Evolutionary conservation across 495 filamentous ascomycete species (phyloP).

Genomic region (Lophium mytilinum): DNA sequence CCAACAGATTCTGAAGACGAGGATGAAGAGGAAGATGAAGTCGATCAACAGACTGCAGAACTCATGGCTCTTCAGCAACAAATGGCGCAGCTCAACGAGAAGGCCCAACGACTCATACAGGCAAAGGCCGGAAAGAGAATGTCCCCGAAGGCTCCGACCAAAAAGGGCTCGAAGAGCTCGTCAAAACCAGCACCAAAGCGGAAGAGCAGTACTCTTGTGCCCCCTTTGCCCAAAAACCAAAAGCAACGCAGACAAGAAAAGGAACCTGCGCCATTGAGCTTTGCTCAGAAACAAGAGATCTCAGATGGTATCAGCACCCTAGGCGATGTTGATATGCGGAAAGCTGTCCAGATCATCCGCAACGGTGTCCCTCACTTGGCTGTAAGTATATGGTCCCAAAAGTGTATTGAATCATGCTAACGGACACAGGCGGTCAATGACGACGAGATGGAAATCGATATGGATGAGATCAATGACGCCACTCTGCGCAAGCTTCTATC

Average conservation of each 20-base stretch:
- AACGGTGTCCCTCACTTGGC: slow-evolving; percentile 72
- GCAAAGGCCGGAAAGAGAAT: slow-evolving; percentile 50
- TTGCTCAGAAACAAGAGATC: slow-evolving; percentile 77
- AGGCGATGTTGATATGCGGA: slow-evolving; percentile 61
- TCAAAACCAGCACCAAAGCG: slow-evolving; percentile 44
- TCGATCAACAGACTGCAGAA: slow-evolving; percentile 41
- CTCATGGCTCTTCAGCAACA: slow-evolving; percentile 42
- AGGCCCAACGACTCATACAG: slow-evolving; percentile 14
- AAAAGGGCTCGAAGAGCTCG: slow-evolving; percentile 40
- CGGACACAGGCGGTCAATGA: slow-evolving; percentile 55
- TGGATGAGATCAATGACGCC: slow-evolving; percentile 69
- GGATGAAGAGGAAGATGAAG: slow-evolving; percentile 58
- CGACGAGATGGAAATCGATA: slow-evolving; percentile 85
- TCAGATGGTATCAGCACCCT: slow-evolving; percentile 70
- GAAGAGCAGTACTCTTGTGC: slow-evolving; percentile 28
- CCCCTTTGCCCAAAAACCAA: slow-evolving; percentile 18
- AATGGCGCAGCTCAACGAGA: slow-evolving; percentile 41
- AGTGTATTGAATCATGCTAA: slow-evolving; percentile 3
- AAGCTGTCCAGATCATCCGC: slow-evolving; percentile 84
- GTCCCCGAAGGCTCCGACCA: slow-evolving; percentile 29
- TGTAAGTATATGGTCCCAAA: slow-evolving; percentile 36
- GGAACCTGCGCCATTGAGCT: slow-evolving; percentile 42
- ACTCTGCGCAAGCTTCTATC: slow-evolving; percentile 68
- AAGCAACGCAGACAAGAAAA: slow-evolving; percentile 15
- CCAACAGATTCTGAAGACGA: slow-evolving; percentile 46